These are phyloP conservation scores for Boletellus ananas DNA, from an alignment of 768 basidiomycete species.

Conservation along the genomic window DNA sequence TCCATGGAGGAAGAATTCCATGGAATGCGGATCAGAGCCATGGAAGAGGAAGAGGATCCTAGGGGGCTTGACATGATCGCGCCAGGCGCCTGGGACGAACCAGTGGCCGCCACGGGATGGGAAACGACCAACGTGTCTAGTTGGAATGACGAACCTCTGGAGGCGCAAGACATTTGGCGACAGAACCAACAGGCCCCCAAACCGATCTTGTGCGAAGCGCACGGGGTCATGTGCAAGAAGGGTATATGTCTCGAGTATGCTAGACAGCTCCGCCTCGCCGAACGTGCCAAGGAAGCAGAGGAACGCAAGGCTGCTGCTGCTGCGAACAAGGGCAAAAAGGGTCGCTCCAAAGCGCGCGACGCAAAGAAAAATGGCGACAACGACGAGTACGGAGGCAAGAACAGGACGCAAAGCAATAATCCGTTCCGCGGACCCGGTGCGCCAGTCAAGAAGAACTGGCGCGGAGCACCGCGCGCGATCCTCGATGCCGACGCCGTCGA, in stretches of 20 bases:
- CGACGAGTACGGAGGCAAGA: background rate
- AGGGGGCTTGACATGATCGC: slow-evolving; percentile 25
- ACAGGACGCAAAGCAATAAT: slow-evolving; percentile 7
- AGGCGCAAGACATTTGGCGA: slow-evolving; percentile 24
- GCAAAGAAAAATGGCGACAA: slow-evolving; percentile 9
- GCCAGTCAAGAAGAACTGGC: slow-evolving; percentile 31
- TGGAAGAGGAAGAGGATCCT: slow-evolving; percentile 11
- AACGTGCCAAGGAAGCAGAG: slow-evolving; percentile 15
- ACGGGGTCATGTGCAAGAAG: slow-evolving; percentile 34
- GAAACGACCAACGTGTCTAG: background rate
- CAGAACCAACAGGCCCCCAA: slow-evolving; percentile 5
- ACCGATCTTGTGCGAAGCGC: slow-evolving; percentile 27
- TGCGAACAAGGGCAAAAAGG: slow-evolving; percentile 23
- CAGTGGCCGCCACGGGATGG: background rate
- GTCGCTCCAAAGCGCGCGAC: slow-evolving; percentile 10
- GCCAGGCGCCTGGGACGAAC: slow-evolving; percentile 17
- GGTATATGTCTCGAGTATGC: slow-evolving; percentile 36
- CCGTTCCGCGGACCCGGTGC: slow-evolving; percentile 29
- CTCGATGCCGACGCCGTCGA: slow-evolving; percentile 24
- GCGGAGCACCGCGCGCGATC: slow-evolving; percentile 25
- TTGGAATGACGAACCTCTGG: slow-evolving; percentile 19
- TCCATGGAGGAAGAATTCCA: slow-evolving; percentile 30
- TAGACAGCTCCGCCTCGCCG: slow-evolving; percentile 18
- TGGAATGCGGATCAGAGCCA: slow-evolving; percentile 16
- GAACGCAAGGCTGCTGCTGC: slow-evolving; percentile 10